Percentiles rank a stretch among this genome's conserved stretches.
Conservation (phyloP, 768 basidiomycete genomes). For the Phlebiopsis gigantea region DNA sequence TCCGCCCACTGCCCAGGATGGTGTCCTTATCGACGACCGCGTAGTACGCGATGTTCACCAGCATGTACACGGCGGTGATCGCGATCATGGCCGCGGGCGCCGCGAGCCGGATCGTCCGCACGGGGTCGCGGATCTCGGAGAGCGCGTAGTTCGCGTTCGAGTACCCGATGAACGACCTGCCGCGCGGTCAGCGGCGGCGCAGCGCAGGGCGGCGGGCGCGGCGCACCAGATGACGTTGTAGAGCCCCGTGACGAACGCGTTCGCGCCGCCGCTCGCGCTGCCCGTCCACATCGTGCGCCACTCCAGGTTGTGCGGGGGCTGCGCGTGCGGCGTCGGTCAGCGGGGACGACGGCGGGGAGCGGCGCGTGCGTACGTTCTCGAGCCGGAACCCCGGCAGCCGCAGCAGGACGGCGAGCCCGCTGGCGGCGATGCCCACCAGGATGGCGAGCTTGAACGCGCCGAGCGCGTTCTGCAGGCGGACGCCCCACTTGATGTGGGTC, state of each 20-base stretch:
- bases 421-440: conserved; percentile 44
- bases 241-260: conserved; percentile 58
- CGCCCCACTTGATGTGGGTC: conserved; percentile 44
- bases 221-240: conserved; percentile 68
- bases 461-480: conserved; percentile 59
- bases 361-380: conserved; percentile 42
- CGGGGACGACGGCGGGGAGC: too few species aligned
- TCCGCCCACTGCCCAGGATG: conserved; percentile 56
- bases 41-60: conserved; percentile 70
- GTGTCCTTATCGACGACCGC: conserved; percentile 67
- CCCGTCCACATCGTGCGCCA: conserved; percentile 66
- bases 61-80: conserved; percentile 56
- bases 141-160: conserved; percentile 72
- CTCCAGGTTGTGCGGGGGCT: conserved; percentile 48
- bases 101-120: conserved; percentile 65
- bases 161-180: conserved; percentile 69
- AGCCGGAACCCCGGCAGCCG: conserved; percentile 47
- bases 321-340: too few species aligned
- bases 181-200: not conserved
- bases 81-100: conserved; percentile 59
- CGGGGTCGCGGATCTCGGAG: conserved; percentile 64
- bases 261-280: conserved; percentile 41
- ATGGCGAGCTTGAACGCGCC: conserved; percentile 59
- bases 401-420: conserved; percentile 47
- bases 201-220: not conserved